Percentiles rank a stretch among this genome's conserved stretches.
These are phyloP conservation scores for Ustilaginoidea virens DNA, from an alignment of 2,329 filamentous ascomycete genomes.

Conservation along the genomic window DNA sequence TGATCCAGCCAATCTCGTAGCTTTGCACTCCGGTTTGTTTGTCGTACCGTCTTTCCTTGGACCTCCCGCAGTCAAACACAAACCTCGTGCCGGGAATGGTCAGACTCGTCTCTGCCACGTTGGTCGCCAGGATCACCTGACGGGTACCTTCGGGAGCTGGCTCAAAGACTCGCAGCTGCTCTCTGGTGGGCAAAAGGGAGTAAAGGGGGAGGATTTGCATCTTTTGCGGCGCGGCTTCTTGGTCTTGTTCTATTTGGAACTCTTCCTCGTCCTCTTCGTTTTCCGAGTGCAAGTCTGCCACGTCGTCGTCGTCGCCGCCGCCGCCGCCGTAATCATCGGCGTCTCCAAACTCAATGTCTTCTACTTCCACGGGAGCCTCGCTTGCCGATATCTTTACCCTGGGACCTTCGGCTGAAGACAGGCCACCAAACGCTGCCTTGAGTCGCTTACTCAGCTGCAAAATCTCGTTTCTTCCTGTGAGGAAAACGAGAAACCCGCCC, in stretches of 20 bases:
- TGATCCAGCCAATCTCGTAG: constrained; percentile 92
- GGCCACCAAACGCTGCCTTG: constrained; percentile 47
- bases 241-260: constrained; percentile 54
- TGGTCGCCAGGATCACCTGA: constrained; percentile 81
- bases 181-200: constrained; percentile 76
- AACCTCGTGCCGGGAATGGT: constrained; percentile 93
- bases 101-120: constrained; percentile 92
- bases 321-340: too few relatives aligned
- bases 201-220: constrained; percentile 90
- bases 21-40: constrained; percentile 82
- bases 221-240: constrained; percentile 43
- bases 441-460: constrained; percentile 65
- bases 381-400: constrained; percentile 62
- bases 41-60: constrained; percentile 86
- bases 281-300: constrained; percentile 43
- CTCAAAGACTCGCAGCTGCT: constrained; percentile 85
- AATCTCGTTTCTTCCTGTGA: constrained; percentile 92
- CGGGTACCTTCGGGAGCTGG: constrained; percentile 67
- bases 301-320: constrained; percentile 41
- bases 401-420: constrained; percentile 40
- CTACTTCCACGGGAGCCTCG: constrained; percentile 66
- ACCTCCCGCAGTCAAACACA: constrained; percentile 86
- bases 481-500: constrained; percentile 82
- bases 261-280: constrained; percentile 41
- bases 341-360: constrained; percentile 73